A percentile compares a stretch with the other conserved stretches of the same genome.
These are phyloP conservation scores for Balakata baccata DNA, from an alignment of 345 rosid species.

Conservation along the genomic window DNA sequence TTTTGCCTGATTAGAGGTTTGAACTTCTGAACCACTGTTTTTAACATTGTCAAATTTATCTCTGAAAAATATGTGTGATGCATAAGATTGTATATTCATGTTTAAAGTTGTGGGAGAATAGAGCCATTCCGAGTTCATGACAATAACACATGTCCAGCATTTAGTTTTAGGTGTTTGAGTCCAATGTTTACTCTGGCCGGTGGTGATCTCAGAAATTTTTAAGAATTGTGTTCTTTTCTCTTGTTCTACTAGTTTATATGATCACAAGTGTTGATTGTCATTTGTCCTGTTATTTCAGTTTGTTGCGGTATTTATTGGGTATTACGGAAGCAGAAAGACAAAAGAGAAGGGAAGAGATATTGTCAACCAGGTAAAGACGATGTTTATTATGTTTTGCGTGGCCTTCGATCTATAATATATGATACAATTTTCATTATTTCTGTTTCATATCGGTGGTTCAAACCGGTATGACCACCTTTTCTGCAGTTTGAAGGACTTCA, in stretches of 20 bases:
- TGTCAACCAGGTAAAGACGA: conserved; percentile 71
- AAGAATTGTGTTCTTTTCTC: background rate
- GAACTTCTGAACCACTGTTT: background rate
- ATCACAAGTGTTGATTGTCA: background rate
- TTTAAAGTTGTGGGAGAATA: background rate
- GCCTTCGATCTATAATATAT: background rate
- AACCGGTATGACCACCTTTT: background rate
- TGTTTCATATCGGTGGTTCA: background rate
- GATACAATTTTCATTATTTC: background rate
- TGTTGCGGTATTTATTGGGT: conserved; percentile 59
- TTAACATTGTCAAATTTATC: background rate
- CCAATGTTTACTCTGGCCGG: no score
- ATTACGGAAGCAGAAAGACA: conserved; percentile 83
- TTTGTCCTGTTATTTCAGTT: conserved; percentile 15
- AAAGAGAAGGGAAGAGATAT: conserved; percentile 77
- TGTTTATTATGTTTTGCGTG: background rate
- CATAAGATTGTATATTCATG: background rate
- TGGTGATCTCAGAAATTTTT: background rate
- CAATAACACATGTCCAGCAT: no score
- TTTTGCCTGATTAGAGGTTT: background rate
- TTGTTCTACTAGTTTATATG: background rate
- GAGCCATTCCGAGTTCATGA: no score
- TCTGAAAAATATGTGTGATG: background rate
- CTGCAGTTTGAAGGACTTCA: conserved; percentile 78
- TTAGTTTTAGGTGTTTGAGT: no score